phyloP scores from a whole-genome alignment of 805 yeast genomes.

The Saccharomycodes ludwigii region DNA sequence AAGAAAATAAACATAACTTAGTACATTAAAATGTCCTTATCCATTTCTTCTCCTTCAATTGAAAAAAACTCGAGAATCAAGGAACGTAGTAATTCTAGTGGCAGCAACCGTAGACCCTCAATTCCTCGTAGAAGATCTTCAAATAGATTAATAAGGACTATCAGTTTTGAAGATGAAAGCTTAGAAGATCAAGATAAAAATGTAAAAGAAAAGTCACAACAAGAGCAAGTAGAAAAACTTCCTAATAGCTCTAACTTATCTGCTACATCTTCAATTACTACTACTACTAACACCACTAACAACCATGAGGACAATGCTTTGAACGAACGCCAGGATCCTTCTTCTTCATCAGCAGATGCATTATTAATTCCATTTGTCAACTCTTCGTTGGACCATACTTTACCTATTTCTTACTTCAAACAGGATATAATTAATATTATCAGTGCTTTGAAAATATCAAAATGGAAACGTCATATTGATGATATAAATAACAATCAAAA shows the following conservation, averaged over 20 bases:
- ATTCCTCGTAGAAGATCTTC: constrained; percentile 17
- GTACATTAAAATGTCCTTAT: too few species aligned
- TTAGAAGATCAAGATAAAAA: background rate
- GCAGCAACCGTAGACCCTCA: constrained; percentile 22
- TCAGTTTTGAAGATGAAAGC: constrained; percentile 15
- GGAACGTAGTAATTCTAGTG: too few species aligned
- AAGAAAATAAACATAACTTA: too few species aligned
- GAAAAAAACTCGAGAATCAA: too few species aligned
- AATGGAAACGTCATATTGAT: constrained; percentile 48
- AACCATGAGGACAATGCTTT: too few species aligned
- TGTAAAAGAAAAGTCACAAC: too few species aligned
- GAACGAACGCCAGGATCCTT: background rate
- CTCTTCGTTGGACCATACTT: constrained; percentile 55
- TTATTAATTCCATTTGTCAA: constrained; percentile 36
- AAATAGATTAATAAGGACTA: constrained; percentile 18
- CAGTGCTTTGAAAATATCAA: constrained; percentile 52
- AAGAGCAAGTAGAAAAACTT: too few species aligned
- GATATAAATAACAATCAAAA: constrained; percentile 24
- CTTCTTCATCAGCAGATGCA: background rate
- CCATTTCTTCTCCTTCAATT: too few species aligned
- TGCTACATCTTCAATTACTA: too few species aligned
- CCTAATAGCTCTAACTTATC: too few species aligned
- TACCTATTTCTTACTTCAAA: constrained; percentile 77
- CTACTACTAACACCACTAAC: too few species aligned
- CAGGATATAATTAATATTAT: constrained; percentile 61